Evolutionary conservation across 441 rosid genomes (phyloP), one percentile per base, ranked within the genome.

Genomic region (Capsella rubella): DNA sequence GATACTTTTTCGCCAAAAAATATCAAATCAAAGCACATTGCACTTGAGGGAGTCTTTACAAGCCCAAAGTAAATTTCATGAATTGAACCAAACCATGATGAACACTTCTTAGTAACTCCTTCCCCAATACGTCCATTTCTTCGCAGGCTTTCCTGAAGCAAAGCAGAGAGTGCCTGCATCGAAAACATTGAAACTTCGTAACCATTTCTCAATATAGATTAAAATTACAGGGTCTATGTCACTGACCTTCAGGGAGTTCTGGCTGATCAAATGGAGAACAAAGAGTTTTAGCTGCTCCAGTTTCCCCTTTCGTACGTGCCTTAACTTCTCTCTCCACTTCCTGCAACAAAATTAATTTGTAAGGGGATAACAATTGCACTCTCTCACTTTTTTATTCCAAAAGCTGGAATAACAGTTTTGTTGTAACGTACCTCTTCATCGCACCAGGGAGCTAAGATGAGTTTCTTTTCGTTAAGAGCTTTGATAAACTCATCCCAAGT

Each of bases 371-470:
- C 14, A 64, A 64, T 50, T 51, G 25, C 21, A 31, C 42, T 15
- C 18, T 18, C 52, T 39, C 42, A 14, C 31, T 1, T 28, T 21
- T 71, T 54, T n/a, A 49, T 56, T 64, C 25, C 34, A 52, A 1
- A 43, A 57, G 28, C 3, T 21, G 25, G 25, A 21, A 21, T 0
- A 0, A 21, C 25, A 21, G 25, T 21, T 21, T 21, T 21, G 14
- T 12, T 52, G 58, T 45, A 29, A 9, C 63, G 32, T 82, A 91
- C 99, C 97, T 89, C 97, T 76, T 93, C 81, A 49, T 78, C 81
- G 66, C 99, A 93, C 99, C 99, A 95, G 34, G 99, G 99, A 81
- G 98, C 98, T 74, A 95, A 83, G 79, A 95, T 90, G 88, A 95
- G 81, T 78, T 95, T 93, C 87, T 76, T 93, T 59, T 91, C 82